phyloP scores from a whole-genome alignment of 1,284 basidiomycete species.

The Porodaedalea pini region DNA sequence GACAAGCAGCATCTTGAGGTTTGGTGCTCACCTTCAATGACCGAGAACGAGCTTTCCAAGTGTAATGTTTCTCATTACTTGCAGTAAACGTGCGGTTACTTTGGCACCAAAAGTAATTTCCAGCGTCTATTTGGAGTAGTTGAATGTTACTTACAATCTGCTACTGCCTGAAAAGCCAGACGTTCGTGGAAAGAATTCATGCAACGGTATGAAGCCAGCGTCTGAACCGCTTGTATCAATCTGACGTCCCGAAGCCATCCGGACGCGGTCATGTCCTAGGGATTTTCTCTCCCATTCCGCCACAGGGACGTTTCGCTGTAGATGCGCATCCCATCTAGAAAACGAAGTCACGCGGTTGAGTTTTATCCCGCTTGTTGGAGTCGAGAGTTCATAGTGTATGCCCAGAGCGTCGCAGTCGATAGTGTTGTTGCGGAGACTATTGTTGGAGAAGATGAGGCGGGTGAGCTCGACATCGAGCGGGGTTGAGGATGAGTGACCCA shows the following conservation, averaged over 20 bases:
- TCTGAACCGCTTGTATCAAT: neutral
- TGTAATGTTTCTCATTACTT: neutral
- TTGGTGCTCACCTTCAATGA: neutral
- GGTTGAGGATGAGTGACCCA: neutral
- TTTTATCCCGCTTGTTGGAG: neutral
- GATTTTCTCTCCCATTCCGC: conserved; percentile 6
- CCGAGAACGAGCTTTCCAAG: neutral
- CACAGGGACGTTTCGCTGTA: neutral
- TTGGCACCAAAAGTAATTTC: neutral
- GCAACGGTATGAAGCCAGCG: neutral
- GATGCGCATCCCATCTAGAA: neutral
- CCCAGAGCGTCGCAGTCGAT: conserved; percentile 1
- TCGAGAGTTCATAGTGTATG: neutral
- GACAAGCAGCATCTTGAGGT: neutral
- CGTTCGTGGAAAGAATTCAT: neutral
- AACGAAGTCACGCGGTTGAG: neutral
- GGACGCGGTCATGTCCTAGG: neutral
- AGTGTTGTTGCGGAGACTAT: neutral
- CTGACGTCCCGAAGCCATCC: neutral
- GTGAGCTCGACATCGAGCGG: neutral
- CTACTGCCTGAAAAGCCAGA: too few relatives aligned
- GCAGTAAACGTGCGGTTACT: neutral
- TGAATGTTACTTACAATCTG: too few relatives aligned
- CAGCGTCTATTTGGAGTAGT: neutral
- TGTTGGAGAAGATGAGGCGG: neutral